Conservation (phyloP, 257 asterid species). For the Ajuga chamaepitys region DNA sequence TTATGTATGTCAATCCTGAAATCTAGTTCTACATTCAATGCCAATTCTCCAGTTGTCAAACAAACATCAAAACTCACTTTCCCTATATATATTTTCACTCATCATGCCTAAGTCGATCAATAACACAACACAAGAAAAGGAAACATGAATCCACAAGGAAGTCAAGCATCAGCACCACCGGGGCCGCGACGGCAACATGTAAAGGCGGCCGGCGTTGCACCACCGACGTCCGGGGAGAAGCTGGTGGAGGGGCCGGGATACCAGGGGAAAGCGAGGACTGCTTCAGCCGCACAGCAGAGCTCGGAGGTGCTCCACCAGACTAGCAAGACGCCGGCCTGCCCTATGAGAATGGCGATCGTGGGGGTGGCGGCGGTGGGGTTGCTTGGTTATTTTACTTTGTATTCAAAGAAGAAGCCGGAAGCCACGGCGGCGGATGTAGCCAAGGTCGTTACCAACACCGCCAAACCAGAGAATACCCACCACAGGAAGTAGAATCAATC, state of each 20-base stretch:
- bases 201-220: constrained; percentile 23
- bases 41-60: constrained; percentile 20
- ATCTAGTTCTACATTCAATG: constrained; percentile 13
- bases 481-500: constrained; percentile 39
- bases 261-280: constrained; percentile 45
- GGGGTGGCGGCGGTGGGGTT: constrained; percentile 41
- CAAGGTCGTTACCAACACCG: constrained; percentile 48
- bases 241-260: constrained; percentile 16
- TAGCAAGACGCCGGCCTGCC: constrained; percentile 34
- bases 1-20: background rate
- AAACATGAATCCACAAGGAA: constrained; percentile 30
- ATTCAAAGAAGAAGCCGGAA: constrained; percentile 59
- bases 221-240: constrained; percentile 17
- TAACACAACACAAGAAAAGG: constrained; percentile 3
- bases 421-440: constrained; percentile 80
- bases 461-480: constrained; percentile 34
- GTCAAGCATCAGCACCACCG: constrained; percentile 39
- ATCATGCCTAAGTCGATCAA: background rate
- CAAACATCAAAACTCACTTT: background rate
- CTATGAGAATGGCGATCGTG: constrained; percentile 39
- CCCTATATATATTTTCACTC: background rate
- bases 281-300: constrained; percentile 31
- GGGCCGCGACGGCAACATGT: constrained; percentile 33
- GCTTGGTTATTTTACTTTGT: constrained; percentile 52
- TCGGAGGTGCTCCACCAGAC: constrained; percentile 69